A percentile compares a stretch with the other conserved stretches of the same genome.
phyloP scores from a whole-genome alignment of 1,284 basidiomycete genomes.

The Dichomitus squalens region DNA sequence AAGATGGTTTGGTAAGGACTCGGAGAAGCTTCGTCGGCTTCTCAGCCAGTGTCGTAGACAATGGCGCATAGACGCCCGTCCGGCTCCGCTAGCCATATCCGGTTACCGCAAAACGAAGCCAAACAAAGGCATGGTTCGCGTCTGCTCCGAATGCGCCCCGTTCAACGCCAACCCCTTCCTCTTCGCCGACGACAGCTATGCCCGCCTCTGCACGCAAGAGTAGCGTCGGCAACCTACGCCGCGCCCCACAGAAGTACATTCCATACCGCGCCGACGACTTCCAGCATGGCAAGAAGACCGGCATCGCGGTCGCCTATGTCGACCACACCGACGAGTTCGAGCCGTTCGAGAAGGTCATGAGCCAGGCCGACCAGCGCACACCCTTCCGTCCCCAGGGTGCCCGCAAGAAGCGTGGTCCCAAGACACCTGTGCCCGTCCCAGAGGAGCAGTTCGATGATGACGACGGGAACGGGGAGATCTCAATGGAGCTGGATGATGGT shows the following conservation, averaged over 20 bases:
- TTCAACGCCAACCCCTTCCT: not conserved
- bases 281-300: conserved; percentile 76
- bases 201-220: conserved; percentile 40
- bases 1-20: too few relatives aligned
- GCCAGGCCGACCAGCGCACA: conserved; percentile 65
- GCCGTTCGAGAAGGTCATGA: conserved; percentile 75
- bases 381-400: conserved; percentile 51
- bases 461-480: conserved; percentile 69
- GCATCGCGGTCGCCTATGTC: conserved; percentile 65
- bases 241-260: conserved; percentile 56
- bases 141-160: not conserved
- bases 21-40: not conserved
- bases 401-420: conserved; percentile 42
- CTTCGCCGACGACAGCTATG: conserved; percentile 25
- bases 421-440: conserved; percentile 29
- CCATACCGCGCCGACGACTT: conserved; percentile 76
- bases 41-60: not conserved
- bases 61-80: not conserved
- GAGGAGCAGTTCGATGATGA: conserved; percentile 31
- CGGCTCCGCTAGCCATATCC: too few relatives aligned
- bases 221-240: conserved; percentile 32
- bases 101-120: conserved; percentile 10
- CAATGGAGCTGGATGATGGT: conserved; percentile 68
- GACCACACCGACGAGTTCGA: conserved; percentile 85
- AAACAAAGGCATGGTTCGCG: conserved; percentile 14